Conservation (phyloP, 169 alveolate genomes). For the Plasmodium coatneyi region DNA sequence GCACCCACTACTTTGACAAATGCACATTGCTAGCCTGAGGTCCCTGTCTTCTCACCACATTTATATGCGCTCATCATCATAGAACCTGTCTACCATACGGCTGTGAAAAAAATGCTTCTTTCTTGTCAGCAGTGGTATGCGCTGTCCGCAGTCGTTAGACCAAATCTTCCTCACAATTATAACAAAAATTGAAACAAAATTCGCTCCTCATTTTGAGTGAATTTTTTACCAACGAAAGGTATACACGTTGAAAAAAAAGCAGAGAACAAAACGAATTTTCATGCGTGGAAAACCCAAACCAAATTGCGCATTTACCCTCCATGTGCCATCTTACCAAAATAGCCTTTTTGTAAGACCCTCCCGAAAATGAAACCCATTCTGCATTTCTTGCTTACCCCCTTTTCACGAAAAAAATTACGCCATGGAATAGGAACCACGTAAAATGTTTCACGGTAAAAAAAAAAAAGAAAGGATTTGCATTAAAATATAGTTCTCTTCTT, state of each 20-base stretch:
- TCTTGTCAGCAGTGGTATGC: not conserved
- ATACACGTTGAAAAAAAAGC: not conserved
- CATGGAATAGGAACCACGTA: not conserved
- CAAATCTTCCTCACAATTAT: not conserved
- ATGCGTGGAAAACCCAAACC: not conserved
- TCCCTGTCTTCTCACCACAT: not conserved
- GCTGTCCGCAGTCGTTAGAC: not conserved
- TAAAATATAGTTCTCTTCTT: not conserved
- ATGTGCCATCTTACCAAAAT: not conserved
- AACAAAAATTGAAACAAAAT: not conserved
- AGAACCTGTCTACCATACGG: not conserved
- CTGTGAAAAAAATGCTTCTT: not conserved
- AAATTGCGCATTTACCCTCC: not conserved
- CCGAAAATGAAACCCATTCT: not conserved
- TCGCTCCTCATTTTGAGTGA: not conserved
- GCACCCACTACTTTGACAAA: not conserved
- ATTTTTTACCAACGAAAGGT: not conserved
- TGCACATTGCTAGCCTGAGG: not conserved
- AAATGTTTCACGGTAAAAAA: not conserved
- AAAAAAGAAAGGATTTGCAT: not conserved
- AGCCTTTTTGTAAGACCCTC: not conserved
- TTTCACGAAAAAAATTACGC: not conserved
- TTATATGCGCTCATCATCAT: not conserved
- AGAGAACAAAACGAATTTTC: not conserved
- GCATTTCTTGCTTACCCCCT: not conserved